These are phyloP conservation scores for Phytophthora pseudosyringae DNA, from an alignment of 352 stramenopile genomes.

Conservation along the genomic window DNA sequence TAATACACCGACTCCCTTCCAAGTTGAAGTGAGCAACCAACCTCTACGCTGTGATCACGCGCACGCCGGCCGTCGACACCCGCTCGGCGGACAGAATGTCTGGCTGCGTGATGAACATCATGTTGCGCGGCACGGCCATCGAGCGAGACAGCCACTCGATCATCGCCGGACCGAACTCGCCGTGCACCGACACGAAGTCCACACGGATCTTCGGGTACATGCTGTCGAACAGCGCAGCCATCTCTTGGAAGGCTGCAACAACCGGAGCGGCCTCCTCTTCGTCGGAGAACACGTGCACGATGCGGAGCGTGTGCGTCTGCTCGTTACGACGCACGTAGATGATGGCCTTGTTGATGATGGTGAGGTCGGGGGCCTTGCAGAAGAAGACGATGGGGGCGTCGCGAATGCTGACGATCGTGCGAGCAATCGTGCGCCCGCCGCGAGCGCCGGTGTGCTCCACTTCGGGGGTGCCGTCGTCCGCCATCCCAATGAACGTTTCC, in stretches of 20 bases:
- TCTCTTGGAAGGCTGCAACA: conserved; percentile 33
- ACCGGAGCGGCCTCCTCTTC: conserved; percentile 17
- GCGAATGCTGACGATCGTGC: conserved; percentile 75
- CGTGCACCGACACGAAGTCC: conserved; percentile 67
- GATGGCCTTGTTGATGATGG: conserved; percentile 94
- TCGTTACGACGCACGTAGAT: conserved; percentile 94
- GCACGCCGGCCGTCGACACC: conserved; percentile 69
- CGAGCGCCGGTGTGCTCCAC: conserved; percentile 64
- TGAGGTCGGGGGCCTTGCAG: conserved; percentile 90
- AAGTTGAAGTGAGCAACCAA: no score
- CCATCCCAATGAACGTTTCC: neutral
- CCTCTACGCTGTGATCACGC: conserved; percentile 38
- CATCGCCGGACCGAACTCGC: conserved; percentile 63
- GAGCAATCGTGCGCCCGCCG: conserved; percentile 79
- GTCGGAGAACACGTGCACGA: conserved; percentile 74
- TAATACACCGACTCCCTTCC: no score
- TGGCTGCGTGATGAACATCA: conserved; percentile 92
- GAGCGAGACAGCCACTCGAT: conserved; percentile 77
- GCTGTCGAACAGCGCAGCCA: conserved; percentile 71
- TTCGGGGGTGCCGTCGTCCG: conserved; percentile 2
- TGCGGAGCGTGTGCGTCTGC: conserved; percentile 88
- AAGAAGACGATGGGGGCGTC: conserved; percentile 93
- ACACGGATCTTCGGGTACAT: conserved; percentile 90
- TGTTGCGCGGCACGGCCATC: conserved; percentile 77
- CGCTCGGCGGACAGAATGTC: conserved; percentile 63